Percentiles rank a stretch among this genome's conserved stretches.
These are phyloP conservation scores for Brasilioporus rufonigricans DNA, from an alignment of 768 basidiomycete genomes.

Conservation along the genomic window DNA sequence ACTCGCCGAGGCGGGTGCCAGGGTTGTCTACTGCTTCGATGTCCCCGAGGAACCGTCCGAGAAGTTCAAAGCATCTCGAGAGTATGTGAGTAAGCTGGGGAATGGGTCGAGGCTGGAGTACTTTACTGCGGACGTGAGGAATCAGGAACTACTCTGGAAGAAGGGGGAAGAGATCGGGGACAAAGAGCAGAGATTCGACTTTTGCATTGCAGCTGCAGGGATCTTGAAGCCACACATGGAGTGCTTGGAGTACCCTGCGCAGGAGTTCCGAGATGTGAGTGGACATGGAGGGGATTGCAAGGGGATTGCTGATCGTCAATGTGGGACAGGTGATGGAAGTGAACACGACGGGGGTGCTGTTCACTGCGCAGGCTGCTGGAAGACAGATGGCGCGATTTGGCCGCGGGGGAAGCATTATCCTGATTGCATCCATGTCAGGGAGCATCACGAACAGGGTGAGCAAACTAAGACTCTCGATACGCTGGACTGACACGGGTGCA, in stretches of 20 bases:
- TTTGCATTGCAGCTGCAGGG: conserved; percentile 78
- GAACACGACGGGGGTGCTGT: conserved; percentile 62
- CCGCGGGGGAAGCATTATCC: conserved; percentile 51
- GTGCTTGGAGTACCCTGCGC: conserved; percentile 63
- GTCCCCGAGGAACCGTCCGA: conserved; percentile 52
- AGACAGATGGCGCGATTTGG: conserved; percentile 52
- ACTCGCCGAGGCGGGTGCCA: conserved; percentile 69
- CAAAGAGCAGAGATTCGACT: conserved; percentile 67
- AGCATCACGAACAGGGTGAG: conserved; percentile 69
- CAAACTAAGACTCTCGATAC: neutral
- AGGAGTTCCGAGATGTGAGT: conserved; percentile 61
- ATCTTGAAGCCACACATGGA: conserved; percentile 58
- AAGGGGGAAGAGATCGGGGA: conserved; percentile 59
- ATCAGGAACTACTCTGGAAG: conserved; percentile 60
- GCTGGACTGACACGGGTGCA: conserved; percentile 24
- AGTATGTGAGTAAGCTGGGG: conserved; percentile 48
- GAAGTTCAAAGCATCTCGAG: conserved; percentile 54
- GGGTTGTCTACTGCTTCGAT: conserved; percentile 68
- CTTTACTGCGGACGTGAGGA: conserved; percentile 58
- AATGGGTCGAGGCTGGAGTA: conserved; percentile 54
- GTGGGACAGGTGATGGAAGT: conserved; percentile 55
- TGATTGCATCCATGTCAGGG: conserved; percentile 62
- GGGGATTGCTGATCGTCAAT: neutral
- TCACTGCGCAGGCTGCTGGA: conserved; percentile 60
- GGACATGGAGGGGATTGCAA: too few relatives aligned